These are phyloP conservation scores for Arthromyces matolae DNA, from an alignment of 768 basidiomycete genomes.

Conservation along the genomic window DNA sequence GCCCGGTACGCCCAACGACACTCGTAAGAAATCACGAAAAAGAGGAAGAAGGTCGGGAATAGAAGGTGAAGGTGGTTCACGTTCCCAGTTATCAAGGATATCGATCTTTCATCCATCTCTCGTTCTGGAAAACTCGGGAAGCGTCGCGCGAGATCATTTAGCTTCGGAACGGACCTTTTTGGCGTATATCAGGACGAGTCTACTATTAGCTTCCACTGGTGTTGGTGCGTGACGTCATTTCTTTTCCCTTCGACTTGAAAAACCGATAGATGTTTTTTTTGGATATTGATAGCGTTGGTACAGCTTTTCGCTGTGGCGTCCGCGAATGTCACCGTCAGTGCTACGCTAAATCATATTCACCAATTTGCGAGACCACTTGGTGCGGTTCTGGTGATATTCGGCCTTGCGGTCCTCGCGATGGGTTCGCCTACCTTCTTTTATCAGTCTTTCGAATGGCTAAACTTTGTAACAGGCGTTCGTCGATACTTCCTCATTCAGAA, in stretches of 20 bases:
- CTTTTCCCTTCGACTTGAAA: no score
- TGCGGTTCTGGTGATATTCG: conserved; percentile 43
- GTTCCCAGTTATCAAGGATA: background rate
- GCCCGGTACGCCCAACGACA: background rate
- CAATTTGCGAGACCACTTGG: conserved; percentile 50
- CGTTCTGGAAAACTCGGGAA: conserved; percentile 53
- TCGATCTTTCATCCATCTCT: conserved; percentile 8
- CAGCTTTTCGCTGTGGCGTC: conserved; percentile 46
- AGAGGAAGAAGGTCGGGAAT: conserved; percentile 4
- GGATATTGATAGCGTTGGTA: conserved; percentile 40
- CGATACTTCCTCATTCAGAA: conserved; percentile 55
- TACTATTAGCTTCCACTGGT: conserved; percentile 54
- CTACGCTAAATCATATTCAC: conserved; percentile 19
- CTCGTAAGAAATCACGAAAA: conserved; percentile 3
- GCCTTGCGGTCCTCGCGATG: conserved; percentile 42
- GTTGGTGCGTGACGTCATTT: conserved; percentile 43
- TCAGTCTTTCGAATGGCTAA: background rate
- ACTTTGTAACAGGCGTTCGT: conserved; percentile 33
- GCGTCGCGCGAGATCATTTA: conserved; percentile 61
- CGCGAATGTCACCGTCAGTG: conserved; percentile 8
- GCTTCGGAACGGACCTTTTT: conserved; percentile 63
- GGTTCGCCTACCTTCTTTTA: conserved; percentile 31
- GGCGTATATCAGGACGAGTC: conserved; percentile 62
- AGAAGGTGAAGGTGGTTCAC: no score
- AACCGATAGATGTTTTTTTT: background rate